phyloP scores from a whole-genome alignment of 2,329 filamentous ascomycete genomes.

The Beauveria sp. region DNA sequence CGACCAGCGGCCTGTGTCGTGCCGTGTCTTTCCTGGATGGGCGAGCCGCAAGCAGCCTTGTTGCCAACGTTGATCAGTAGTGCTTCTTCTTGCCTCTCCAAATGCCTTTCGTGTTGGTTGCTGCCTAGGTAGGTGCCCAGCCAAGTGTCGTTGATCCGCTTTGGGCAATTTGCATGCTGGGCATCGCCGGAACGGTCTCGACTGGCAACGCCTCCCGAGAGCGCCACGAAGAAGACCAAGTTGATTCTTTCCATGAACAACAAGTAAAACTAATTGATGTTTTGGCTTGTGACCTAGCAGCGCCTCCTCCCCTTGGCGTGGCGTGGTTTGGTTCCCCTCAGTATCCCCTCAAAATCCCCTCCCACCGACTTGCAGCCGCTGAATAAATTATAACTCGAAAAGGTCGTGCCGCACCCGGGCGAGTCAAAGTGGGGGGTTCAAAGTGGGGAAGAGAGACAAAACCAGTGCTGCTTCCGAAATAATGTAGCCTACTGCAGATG shows the following conservation, averaged over 20 bases:
- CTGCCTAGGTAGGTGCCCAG: not conserved
- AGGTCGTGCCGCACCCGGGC: not conserved
- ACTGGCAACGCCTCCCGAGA: conserved; percentile 1
- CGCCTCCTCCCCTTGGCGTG: not conserved
- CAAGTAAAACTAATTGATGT: no score
- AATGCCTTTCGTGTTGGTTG: no score
- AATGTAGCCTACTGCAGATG: no score
- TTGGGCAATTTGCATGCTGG: not conserved
- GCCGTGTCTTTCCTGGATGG: not conserved
- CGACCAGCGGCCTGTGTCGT: not conserved
- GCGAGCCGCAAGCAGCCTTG: not conserved
- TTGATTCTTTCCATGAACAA: not conserved
- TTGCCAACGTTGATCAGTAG: not conserved
- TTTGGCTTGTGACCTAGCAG: not conserved
- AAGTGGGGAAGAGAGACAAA: no score
- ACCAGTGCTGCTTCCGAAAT: no score
- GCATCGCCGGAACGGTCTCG: not conserved
- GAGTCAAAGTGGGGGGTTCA: no score
- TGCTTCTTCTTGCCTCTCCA: no score
- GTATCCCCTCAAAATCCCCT: no score
- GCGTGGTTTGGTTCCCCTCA: not conserved
- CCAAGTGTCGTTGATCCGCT: not conserved
- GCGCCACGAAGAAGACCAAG: not conserved
- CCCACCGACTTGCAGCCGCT: not conserved
- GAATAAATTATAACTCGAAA: not conserved